These are phyloP conservation scores for Polytrichum formosum DNA, from an alignment of 225 moss, liverwort and hornwort species.

Conservation along the genomic window DNA sequence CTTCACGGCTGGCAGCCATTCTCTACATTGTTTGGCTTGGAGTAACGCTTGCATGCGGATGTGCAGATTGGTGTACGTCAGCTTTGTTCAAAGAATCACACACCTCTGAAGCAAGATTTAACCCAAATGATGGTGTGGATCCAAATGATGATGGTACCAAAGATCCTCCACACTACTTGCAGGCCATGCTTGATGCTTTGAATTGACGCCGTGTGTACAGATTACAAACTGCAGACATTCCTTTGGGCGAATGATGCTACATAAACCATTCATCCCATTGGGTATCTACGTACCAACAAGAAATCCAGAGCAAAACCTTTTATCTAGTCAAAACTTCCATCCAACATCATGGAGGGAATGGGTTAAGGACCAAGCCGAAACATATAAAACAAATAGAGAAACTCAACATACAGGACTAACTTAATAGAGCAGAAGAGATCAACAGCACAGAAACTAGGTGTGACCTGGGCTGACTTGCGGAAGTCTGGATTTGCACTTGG, in stretches of 20 bases:
- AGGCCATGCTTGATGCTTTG: constrained; percentile 20
- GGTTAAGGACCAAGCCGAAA: too few relatives aligned
- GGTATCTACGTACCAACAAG: too few relatives aligned
- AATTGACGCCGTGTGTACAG: background rate
- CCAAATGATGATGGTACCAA: constrained; percentile 24
- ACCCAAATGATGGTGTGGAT: constrained; percentile 7
- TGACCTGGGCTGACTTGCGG: too few relatives aligned
- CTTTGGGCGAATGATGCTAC: background rate
- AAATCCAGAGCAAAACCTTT: too few relatives aligned
- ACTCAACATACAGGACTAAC: background rate
- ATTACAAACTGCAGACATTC: background rate
- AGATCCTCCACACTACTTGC: constrained; percentile 26
- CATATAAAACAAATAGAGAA: background rate
- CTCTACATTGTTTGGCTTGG: background rate
- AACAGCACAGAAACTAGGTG: too few relatives aligned
- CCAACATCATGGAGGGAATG: too few relatives aligned
- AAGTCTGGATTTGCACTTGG: too few relatives aligned
- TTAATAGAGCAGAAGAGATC: background rate
- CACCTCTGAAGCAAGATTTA: constrained; percentile 20
- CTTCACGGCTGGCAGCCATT: background rate
- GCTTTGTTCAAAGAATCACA: constrained; percentile 36
- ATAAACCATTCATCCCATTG: too few relatives aligned
- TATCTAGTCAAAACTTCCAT: too few relatives aligned
- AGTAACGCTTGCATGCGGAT: background rate
- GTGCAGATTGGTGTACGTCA: constrained; percentile 54